phyloP scores from a whole-genome alignment of 169 alveolate species.

The Nephromyces sp. region DNA sequence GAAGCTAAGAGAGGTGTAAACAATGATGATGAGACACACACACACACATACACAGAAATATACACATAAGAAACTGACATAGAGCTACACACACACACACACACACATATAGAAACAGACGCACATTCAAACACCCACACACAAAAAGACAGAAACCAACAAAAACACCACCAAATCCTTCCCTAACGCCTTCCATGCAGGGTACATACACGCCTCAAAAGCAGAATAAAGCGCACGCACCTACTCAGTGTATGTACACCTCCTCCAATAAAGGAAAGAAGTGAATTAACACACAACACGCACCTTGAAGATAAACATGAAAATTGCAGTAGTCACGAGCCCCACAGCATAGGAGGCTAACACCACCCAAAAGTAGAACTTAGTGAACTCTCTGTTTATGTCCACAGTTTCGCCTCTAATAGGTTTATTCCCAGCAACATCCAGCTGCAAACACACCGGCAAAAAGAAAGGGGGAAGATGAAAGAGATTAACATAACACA shows the following conservation, averaged over 20 bases:
- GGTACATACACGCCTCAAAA: not conserved
- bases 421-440: too few species aligned
- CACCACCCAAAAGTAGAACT: conserved; percentile 57
- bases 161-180: not conserved
- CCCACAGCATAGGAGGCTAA: conserved; percentile 72
- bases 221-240: not conserved
- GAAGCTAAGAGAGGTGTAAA: not conserved
- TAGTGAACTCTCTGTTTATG: too few species aligned
- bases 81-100: not conserved
- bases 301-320: conserved; percentile 63
- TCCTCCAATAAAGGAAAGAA: not conserved
- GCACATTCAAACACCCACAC: not conserved
- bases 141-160: not conserved
- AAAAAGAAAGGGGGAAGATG: too few species aligned
- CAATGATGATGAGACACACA: not conserved
- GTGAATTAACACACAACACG: too few species aligned
- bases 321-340: conserved; percentile 66
- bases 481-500: too few species aligned
- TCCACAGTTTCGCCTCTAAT: too few species aligned
- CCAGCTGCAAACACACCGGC: too few species aligned
- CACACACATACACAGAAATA: not conserved
- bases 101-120: not conserved
- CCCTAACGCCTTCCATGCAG: conserved; percentile 33
- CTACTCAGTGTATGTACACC: not conserved
- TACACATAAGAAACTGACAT: not conserved